Evolutionary conservation across 208 protist species (phyloP), one percentile per base, ranked within the genome.

Genomic region (Crithidia sp.): DNA sequence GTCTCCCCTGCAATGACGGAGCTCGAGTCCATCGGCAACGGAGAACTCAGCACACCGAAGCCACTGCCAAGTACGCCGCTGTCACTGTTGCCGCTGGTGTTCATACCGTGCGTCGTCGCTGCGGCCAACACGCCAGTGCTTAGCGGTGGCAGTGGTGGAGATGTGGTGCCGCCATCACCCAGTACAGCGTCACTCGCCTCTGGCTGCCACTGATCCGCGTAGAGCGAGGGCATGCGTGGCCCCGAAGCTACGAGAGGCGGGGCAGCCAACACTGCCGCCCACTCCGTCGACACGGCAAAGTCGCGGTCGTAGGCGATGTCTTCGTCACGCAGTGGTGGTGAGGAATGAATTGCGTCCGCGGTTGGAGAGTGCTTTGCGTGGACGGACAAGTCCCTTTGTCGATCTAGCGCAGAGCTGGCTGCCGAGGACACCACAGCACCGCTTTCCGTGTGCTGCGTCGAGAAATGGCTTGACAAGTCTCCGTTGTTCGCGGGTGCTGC

Each of bases 221-320:
- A 41, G 8, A 66, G 19, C 3, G 59, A 59, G 13, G 67, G 62
- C 13, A 66, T 39, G 47, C 44, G 19, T 7, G 67, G 67, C 13
- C 47, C 64, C 8, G 53, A 47, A 13, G 16, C 19, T 55, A 62
- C 10, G 14, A 79, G 41, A 13, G 53, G 67, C 10, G 74, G 74
- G 2, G 74, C 74, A 9, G 41, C 61, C 67, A 68, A 13, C 59
- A 81, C 64, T 19, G 71, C 71, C 37, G 19, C 61, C 59, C 50
- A 68, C 13, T 76, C 45, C 7, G 75, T 79, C 37, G 63, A 53
- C 10, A 81, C 71, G 12, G 74, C 54, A 53, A 85, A 79, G 13
- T 53, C 37, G 3, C 19, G 52, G 2, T 71, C 53, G 52, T 69
- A 76, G 19, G 44, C 44, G 13, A 85, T 68, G 10, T 81, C 71